Base-by-base conservation (phyloP, 2,329 filamentous ascomycete genomes). In the Parastagonospora nodorum region DNA sequence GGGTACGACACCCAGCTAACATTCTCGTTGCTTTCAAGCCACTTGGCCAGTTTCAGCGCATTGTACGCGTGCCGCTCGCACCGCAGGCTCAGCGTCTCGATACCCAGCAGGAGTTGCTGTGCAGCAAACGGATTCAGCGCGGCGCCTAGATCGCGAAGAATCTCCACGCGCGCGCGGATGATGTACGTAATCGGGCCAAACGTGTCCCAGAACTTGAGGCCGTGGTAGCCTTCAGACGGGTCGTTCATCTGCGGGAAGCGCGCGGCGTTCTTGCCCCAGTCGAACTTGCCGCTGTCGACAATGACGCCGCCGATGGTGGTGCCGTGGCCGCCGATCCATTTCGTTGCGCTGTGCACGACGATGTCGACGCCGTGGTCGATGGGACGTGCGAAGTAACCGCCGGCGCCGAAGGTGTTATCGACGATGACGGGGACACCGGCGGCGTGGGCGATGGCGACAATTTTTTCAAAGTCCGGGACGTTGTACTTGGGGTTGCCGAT, bases 401-500 rank as follows among this genome's bases (percentile, higher is more conserved):
- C 92, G 10, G 92, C 92, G 40, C 92, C 93, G 66, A 97, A 97
- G 8, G 92, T 97, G 80, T 97, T 97, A 78, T 97, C 92, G 44
- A 80, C 78, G n/a, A 84, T 66, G 10, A 85, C 72, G 6, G 84
- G 84, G 40, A 86, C 71, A 51, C 83, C 82, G 47, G 83, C 81
- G 16, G 85, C 82, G 64, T 89, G 91, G 12, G 91, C 91, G 44
- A 90, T 81, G 74, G 90, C 89, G 47, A 86, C 88, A 74, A 97
- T 93, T 44, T 86, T 88, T 77, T 92, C 90, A 47, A 97, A 88
- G 69, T 97, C 92, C 3, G 92, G 92, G 15, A 97, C 83, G 73
- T 96, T 97, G 79, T 96, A 97, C 63, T 86, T 85, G 31, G 93
- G 92, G 78, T 97, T 97, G 29, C 92, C 92, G 64, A 96, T 96